Conservation (phyloP, 495 filamentous ascomycete genomes). For the Cryomyces minteri region DNA sequence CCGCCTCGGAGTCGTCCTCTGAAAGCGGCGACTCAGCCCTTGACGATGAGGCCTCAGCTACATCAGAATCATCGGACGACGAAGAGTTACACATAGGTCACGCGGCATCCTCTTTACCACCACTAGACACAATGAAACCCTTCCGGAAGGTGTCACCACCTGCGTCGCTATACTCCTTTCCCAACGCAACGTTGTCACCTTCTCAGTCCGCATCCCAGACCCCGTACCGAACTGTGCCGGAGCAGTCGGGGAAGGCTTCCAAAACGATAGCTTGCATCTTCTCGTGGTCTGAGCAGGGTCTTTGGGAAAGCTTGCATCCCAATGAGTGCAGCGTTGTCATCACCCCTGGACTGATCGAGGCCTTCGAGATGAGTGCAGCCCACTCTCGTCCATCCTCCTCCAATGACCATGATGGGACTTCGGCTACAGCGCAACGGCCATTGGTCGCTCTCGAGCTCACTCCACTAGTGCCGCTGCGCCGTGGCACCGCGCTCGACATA, state of each 20-base stretch:
- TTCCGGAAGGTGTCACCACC: slow-evolving; percentile 18
- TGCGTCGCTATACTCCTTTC: slow-evolving; percentile 18
- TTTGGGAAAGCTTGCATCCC: slow-evolving; percentile 62
- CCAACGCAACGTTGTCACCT: slow-evolving; percentile 40
- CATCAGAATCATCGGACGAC: slow-evolving; percentile 34
- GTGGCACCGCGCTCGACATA: slow-evolving; percentile 82
- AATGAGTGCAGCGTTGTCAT: slow-evolving; percentile 65
- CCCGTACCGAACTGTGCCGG: slow-evolving; percentile 36
- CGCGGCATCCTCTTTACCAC: not conserved
- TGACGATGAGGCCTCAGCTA: slow-evolving; percentile 13
- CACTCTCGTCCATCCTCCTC: slow-evolving; percentile 21
- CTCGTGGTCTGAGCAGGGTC: slow-evolving; percentile 64
- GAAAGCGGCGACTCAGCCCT: slow-evolving; percentile 20
- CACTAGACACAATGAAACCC: slow-evolving; percentile 2
- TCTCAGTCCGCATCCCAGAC: slow-evolving; percentile 64
- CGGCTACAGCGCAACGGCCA: slow-evolving; percentile 30
- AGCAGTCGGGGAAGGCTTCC: slow-evolving; percentile 32
- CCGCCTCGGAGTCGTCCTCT: slow-evolving; percentile 37
- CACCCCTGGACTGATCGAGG: slow-evolving; percentile 72
- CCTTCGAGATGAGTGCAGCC: slow-evolving; percentile 42
- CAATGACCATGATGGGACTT: slow-evolving; percentile 5
- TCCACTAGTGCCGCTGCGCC: slow-evolving; percentile 69
- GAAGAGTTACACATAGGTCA: slow-evolving; percentile 27
- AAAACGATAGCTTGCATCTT: slow-evolving; percentile 65
- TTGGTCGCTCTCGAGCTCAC: slow-evolving; percentile 71